These are phyloP conservation scores for Collybia sordida DNA, from an alignment of 768 basidiomycete species.

Conservation along the genomic window DNA sequence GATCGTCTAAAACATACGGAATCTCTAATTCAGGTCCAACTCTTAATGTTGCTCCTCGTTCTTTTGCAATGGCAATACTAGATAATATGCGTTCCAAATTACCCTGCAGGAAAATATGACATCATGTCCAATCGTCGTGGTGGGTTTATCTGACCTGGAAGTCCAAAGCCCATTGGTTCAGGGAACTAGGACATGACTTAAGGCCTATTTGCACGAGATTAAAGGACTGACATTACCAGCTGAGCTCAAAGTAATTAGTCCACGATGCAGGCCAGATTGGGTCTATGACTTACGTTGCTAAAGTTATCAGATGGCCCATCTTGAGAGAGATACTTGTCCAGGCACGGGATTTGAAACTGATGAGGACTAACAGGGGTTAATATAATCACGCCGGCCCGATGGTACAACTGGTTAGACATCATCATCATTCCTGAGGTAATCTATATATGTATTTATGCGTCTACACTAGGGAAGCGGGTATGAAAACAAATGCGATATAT, in stretches of 20 bases:
- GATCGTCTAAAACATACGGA: conserved; percentile 49
- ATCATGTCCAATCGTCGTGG: not conserved
- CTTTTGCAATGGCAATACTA: conserved; percentile 87
- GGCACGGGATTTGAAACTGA: too few relatives aligned
- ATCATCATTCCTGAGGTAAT: not conserved
- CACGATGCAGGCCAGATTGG: not conserved
- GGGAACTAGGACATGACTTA: conserved; percentile 53
- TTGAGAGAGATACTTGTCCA: too few relatives aligned
- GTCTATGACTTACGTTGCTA: conserved; percentile 69
- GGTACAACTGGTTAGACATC: too few relatives aligned
- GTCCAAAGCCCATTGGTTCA: conserved; percentile 98
- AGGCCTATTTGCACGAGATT: conserved; percentile 1
- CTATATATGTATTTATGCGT: conserved; percentile 7
- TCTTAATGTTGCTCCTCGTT: conserved; percentile 82
- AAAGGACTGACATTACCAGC: conserved; percentile 13
- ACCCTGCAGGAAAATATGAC: conserved; percentile 50
- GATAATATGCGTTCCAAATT: conserved; percentile 89
- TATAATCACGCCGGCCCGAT: too few relatives aligned
- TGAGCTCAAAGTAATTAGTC: not conserved
- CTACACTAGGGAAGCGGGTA: conserved; percentile 11
- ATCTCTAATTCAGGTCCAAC: conserved; percentile 98
- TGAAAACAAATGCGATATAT: conserved; percentile 16
- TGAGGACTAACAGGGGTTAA: too few relatives aligned
- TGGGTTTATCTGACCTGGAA: conserved; percentile 62
- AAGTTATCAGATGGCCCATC: conserved; percentile 86